Conservation (phyloP, 2,329 filamentous ascomycete species). For the Pseudogymnoascus sp. region DNA sequence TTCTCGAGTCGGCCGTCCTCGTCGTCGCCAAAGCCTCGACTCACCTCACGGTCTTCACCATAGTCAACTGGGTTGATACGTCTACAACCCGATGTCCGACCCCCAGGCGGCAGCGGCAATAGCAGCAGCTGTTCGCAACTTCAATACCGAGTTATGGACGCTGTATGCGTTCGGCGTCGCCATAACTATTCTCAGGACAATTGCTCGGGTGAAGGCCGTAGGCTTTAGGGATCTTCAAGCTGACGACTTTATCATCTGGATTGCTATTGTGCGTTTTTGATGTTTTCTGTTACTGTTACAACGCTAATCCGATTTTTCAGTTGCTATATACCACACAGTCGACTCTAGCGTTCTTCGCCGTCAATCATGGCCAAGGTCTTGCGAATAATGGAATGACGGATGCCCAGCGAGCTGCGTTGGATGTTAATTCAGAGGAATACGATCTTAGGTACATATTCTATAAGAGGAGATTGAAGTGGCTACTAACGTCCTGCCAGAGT, state of each 20-base stretch:
- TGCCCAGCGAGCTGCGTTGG: constrained; percentile 41
- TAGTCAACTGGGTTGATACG: not conserved
- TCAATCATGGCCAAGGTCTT: constrained; percentile 43
- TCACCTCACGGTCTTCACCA: not conserved
- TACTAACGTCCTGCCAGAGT: constrained; percentile 33
- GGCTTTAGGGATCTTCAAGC: constrained; percentile 46
- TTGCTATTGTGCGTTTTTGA: constrained; percentile 42
- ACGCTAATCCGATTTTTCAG: constrained; percentile 28
- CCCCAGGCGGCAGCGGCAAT: constrained; percentile 17
- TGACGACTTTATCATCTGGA: constrained; percentile 55
- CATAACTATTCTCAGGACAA: constrained; percentile 46
- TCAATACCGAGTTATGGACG: constrained; percentile 43
- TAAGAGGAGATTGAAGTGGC: not conserved
- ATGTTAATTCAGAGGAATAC: constrained; percentile 41
- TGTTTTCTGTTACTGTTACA: not conserved
- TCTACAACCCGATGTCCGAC: constrained; percentile 15
- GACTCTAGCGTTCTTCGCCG: constrained; percentile 43
- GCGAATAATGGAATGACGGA: constrained; percentile 54
- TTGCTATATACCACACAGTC: constrained; percentile 47
- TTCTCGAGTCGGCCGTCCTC: not conserved
- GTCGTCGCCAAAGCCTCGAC: not conserved
- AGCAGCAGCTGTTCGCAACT: constrained; percentile 22
- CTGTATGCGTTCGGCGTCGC: constrained; percentile 45
- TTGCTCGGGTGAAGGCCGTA: constrained; percentile 42
- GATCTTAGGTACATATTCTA: constrained; percentile 24